Conservation (phyloP, 352 stramenopile species). For the Globisporangium solare region DNA sequence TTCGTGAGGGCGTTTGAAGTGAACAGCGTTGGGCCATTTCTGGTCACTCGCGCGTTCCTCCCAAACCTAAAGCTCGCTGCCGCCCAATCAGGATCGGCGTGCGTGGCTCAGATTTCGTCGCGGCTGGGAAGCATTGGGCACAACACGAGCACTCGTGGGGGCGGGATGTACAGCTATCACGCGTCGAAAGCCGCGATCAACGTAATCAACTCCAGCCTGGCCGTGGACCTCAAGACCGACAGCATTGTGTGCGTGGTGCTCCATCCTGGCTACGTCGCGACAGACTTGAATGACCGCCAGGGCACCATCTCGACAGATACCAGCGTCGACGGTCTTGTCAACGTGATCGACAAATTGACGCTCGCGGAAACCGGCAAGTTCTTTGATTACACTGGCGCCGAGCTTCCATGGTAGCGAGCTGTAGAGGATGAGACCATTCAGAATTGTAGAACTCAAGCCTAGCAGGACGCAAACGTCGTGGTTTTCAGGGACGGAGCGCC, state of each 20-base stretch:
- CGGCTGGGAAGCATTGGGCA: slow-evolving; percentile 15
- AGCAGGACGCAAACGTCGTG: too few species aligned
- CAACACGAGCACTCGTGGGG: slow-evolving; percentile 3
- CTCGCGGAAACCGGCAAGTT: slow-evolving; percentile 28
- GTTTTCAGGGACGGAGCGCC: too few species aligned
- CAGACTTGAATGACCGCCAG: slow-evolving; percentile 26
- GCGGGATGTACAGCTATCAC: slow-evolving; percentile 32
- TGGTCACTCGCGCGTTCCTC: slow-evolving; percentile 24
- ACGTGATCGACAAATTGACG: slow-evolving; percentile 20
- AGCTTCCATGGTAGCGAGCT: slow-evolving; percentile 21
- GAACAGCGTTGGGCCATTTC: slow-evolving; percentile 30
- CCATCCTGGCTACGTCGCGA: slow-evolving; percentile 35
- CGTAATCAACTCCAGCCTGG: slow-evolving; percentile 20
- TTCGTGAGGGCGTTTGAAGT: slow-evolving; percentile 28
- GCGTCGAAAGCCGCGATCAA: slow-evolving; percentile 44
- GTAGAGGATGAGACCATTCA: too few species aligned
- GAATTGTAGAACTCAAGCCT: too few species aligned
- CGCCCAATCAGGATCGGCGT: slow-evolving; percentile 6
- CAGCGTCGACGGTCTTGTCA: slow-evolving; percentile 22
- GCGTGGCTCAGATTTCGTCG: slow-evolving; percentile 24
- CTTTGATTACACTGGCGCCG: slow-evolving; percentile 21
- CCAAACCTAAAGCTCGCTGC: slow-evolving; percentile 15
- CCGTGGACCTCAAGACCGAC: slow-evolving; percentile 20
- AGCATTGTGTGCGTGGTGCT: slow-evolving; percentile 22
- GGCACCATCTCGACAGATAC: slow-evolving; percentile 16